Evolutionary conservation across 108 stramenopile species (phyloP), one percentile per base, ranked within the genome.

Genomic region (Fistulifera solaris): DNA sequence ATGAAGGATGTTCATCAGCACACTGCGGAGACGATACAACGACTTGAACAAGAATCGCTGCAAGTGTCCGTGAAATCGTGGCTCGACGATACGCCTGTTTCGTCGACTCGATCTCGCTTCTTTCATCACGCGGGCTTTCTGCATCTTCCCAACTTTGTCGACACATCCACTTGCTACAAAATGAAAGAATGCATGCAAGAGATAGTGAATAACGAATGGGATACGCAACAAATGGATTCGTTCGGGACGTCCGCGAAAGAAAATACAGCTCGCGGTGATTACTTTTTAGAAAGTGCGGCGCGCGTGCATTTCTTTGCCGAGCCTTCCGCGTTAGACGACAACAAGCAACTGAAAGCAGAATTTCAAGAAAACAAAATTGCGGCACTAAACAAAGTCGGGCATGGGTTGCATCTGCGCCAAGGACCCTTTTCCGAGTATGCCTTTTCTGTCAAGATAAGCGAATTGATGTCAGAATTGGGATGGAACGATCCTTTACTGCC

Each of bases 321-420:
- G 62, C 82, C 75, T 7, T 73, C 72, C 48, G 86, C 89, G 0
- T 28, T 80, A 25, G 54, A 68, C 23, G 52, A 63, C n/a, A 19
- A 46, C 38, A 47, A 51, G 0, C 43, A 48, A 12, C 56, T 77
- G 31, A 72, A 85, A 46, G 19, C 40, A 10, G 67, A 73, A 23
- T 71, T 61, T 50, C 27, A 53, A 17, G 22, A 35, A 10, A 48
- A 79, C 45, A 93, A 93, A 60, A 24, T 95, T 38, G 41, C 63
- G 0, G 83, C 88, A 40, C 41, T 96, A 17, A 94, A 94, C 75
- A 96, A 96, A 67, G 79, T 82, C 8, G 95, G 95, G 13, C 95
- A 96, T 61, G 95, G 71, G 1, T 70, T 96, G 63, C 95, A 96
- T 59, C 63, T 75, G 10, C 48, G 56, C 10, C 12, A 63, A 14